Evolutionary conservation across 805 yeast genomes (phyloP), one percentile per base, ranked within the genome.

Genomic region (Sugiyamaella lignohabitans): DNA sequence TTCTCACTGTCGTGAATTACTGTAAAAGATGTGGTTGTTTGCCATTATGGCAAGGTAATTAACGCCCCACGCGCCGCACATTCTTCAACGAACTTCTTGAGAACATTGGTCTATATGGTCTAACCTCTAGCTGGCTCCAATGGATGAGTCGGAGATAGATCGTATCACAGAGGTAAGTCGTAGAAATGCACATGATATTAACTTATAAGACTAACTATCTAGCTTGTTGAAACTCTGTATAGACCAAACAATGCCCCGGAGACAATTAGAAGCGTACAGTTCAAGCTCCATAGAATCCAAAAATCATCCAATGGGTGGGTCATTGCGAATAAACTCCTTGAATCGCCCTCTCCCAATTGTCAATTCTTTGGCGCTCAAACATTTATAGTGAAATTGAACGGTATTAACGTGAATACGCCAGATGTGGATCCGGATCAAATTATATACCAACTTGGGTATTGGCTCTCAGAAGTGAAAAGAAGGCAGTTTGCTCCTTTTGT

Each of bases 331-430:
- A 54, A 63, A 35, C 67, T 87, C 18, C 65, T 87, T 5, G 49
- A 50, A 40, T 51, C 63, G 2, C 36, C 52, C 23, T 58, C 61
- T 21, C 56, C 68, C 3, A 57, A 64, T 38, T 60, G 64, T 32
- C 78, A 79, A 57, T 87, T 82, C 60, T 82, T 87, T 57, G 96
- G 95, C 0, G 95, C 94, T 0, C 71, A 84, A 48, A 87, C 95
- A 0, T 79, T 78, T 49, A 75, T 87, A 0, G 93, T 87, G 3
- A 69, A 73, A 52, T 62, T 83, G 38, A 78, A 76, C 49, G 53
- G 38, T 44, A 44, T 19, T 41, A 49, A 42, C 27, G 27, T 44
- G 27, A 38, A 42, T 16, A 30, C 29, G 6, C 39, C 49, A 3
- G 46, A 41, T 4, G 35, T 42, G 5, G 49, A 48, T 34, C 43